phyloP scores from a whole-genome alignment of 495 filamentous ascomycete species.

The Xylaria cubensis region DNA sequence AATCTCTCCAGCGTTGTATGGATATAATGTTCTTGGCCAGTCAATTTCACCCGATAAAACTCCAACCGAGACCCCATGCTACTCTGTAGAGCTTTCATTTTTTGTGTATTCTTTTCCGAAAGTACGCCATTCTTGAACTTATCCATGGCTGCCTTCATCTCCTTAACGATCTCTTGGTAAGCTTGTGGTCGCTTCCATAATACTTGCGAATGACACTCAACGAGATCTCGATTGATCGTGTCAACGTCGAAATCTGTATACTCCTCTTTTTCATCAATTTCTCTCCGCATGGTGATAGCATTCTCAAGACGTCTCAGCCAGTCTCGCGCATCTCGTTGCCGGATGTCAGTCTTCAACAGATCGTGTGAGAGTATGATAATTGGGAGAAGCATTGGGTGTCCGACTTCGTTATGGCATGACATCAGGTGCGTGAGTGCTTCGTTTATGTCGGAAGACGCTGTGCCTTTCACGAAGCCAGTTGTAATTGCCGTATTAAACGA shows the following conservation, averaged over 20 bases:
- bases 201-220: slow-evolving; percentile 63
- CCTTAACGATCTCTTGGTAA: slow-evolving; percentile 58
- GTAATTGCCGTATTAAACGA: slow-evolving; percentile 58
- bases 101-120: slow-evolving; percentile 28
- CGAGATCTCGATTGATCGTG: slow-evolving; percentile 61
- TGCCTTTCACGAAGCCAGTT: slow-evolving; percentile 62
- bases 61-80: slow-evolving; percentile 56
- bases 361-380: slow-evolving; percentile 61
- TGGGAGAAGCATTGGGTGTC: slow-evolving; percentile 61
- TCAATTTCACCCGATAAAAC: slow-evolving; percentile 62
- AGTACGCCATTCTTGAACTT: slow-evolving; percentile 45
- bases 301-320: slow-evolving; percentile 63
- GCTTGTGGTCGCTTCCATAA: slow-evolving; percentile 65
- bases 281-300: slow-evolving; percentile 62
- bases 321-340: slow-evolving; percentile 61
- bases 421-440: slow-evolving; percentile 53
- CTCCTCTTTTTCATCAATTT: slow-evolving; percentile 57
- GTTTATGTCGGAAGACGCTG: slow-evolving; percentile 55
- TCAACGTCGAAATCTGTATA: slow-evolving; percentile 60
- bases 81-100: slow-evolving; percentile 48
- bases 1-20: slow-evolving; percentile 60
- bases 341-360: slow-evolving; percentile 55
- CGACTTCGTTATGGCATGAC: slow-evolving; percentile 51
- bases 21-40: slow-evolving; percentile 63
- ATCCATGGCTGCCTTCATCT: slow-evolving; percentile 51